Base-by-base conservation (phyloP, 805 yeast genomes). In the Sugiyamaella floridensis region DNA sequence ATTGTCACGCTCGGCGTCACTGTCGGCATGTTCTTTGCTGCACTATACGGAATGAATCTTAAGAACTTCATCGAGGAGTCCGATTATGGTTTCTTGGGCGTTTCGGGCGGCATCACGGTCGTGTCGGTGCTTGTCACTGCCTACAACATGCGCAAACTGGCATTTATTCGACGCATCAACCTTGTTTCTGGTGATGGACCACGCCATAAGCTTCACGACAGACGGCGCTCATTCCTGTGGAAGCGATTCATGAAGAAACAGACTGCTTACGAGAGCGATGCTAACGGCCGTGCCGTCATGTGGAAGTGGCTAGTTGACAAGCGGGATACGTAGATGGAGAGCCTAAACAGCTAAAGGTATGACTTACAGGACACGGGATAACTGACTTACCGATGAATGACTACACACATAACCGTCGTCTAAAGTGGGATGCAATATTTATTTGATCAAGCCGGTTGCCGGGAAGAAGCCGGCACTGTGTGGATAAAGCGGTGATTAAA, bases 21-120 rank as follows among this genome's bases (percentile, higher is more conserved):
- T 0, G 85, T 87, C 19, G 96, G 95, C 1, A 85, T 96, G 1
- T 71, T 87, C 18, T 61, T 88, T 1, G 96, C 97, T 1, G 95
- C 95, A 7, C 83, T 89, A 60, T 90, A 87, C 63, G 99, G 99
- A 41, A 93, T 93, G 99, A 93, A 93, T 69, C 73, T 93, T 66
- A 88, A 86, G 64, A 93, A 92, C 69, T 89, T 85, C 63, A 81
- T 93, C 16, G 99, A 93, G 66, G 96, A 89, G 53, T 72, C 82
- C 1, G 77, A 78, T 48, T 75, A 76, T 55, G 97, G 97, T 28
- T 86, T 89, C 64, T 65, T 67, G 7, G 67, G 81, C 0, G 76
- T 83, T 2, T 64, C 75, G 1, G 96, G 96, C 0, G 53, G 73
- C 1, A 68, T 83, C 0, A 68, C 82, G 0, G 64, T 77, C 5